Conservation (phyloP, 768 basidiomycete species). For the Suillus bovinus region DNA sequence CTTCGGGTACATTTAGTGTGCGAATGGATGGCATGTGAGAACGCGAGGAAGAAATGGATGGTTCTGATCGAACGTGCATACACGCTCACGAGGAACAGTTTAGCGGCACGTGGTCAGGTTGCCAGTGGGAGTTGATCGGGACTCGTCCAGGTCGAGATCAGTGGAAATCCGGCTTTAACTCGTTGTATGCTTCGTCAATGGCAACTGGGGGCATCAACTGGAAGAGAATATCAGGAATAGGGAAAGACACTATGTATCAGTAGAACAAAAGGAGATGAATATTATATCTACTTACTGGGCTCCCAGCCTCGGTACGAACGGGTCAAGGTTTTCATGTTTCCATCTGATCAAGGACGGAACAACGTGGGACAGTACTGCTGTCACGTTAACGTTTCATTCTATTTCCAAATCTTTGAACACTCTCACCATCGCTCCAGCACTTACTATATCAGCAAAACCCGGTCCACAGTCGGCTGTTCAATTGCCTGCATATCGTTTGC, state of each 20-base stretch:
- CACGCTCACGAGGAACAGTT: neutral
- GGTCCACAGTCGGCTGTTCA: neutral
- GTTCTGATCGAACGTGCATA: neutral
- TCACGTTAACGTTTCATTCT: neutral
- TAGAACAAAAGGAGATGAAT: neutral
- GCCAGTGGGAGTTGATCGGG: neutral
- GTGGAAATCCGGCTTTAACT: neutral
- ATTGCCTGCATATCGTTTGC: neutral
- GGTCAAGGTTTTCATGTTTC: neutral
- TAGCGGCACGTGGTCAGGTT: conserved; percentile 6
- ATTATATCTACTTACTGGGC: no score
- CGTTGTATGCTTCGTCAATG: neutral
- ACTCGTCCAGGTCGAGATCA: neutral
- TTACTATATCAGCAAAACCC: neutral
- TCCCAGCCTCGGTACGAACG: no score
- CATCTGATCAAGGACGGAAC: neutral
- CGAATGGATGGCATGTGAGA: neutral
- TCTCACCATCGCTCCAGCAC: neutral
- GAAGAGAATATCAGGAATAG: neutral
- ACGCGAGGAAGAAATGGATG: neutral
- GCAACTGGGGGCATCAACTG: neutral
- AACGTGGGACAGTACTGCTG: neutral
- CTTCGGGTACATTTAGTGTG: neutral
- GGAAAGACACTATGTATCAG: neutral
- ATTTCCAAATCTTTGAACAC: neutral